Conservation (phyloP, 805 yeast genomes). For the Candida montana region DNA sequence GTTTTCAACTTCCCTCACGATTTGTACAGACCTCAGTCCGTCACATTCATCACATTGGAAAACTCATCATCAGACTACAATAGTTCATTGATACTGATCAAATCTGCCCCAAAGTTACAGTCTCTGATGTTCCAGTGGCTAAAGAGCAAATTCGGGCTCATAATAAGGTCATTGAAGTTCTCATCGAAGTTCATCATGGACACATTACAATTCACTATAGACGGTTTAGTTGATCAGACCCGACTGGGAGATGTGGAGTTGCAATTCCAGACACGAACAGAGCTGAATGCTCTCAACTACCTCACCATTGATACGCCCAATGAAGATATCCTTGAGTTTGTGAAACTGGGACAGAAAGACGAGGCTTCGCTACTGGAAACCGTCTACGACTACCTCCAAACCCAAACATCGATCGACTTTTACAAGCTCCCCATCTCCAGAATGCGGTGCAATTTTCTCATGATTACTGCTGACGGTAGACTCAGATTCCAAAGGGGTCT, state of each 20-base stretch:
- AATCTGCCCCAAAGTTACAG: slow-evolving; percentile 14
- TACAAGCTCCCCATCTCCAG: slow-evolving; percentile 17
- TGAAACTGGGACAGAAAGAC: slow-evolving; percentile 2
- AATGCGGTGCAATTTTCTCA: slow-evolving; percentile 18
- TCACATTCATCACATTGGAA: slow-evolving; percentile 15
- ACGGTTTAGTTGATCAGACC: slow-evolving; percentile 12
- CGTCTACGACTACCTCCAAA: slow-evolving; percentile 18
- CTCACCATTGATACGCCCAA: slow-evolving; percentile 25
- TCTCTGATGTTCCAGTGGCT: slow-evolving; percentile 26
- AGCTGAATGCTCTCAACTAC: slow-evolving; percentile 17
- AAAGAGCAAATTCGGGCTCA: slow-evolving; percentile 21
- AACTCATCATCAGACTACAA: slow-evolving; percentile 8
- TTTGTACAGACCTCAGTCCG: slow-evolving; percentile 15
- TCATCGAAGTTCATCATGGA: slow-evolving; percentile 21
- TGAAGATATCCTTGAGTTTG: slow-evolving; percentile 21
- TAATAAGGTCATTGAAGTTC: slow-evolving; percentile 23
- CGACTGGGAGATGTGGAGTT: slow-evolving; percentile 26
- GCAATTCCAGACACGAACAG: slow-evolving; percentile 21
- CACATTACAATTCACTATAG: slow-evolving; percentile 22
- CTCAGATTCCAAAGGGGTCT: slow-evolving; percentile 18
- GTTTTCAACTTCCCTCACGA: slow-evolving; percentile 18
- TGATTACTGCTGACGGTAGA: slow-evolving; percentile 19
- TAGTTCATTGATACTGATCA: slow-evolving; percentile 11
- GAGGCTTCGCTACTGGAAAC: slow-evolving; percentile 12
- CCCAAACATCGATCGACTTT: slow-evolving; percentile 27